Evolutionary conservation across 306 rosid species (phyloP).

Genomic region (Lagenaria siceraria): DNA sequence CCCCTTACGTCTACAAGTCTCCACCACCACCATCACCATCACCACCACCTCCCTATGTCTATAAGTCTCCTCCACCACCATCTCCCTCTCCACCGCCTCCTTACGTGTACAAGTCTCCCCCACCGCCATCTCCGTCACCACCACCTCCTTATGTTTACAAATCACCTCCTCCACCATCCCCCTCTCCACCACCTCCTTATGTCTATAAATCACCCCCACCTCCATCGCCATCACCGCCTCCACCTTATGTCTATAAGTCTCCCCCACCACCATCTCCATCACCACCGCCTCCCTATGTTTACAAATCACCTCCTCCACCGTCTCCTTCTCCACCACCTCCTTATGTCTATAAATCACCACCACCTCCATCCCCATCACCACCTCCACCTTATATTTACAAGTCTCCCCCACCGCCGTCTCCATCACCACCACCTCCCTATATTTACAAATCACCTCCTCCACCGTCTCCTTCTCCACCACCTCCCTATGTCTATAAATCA

Average conservation of each 20-base stretch:
- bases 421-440: neutral
- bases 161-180: constrained; percentile 4
- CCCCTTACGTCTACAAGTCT: neutral
- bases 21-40: neutral
- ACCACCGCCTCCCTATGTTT: neutral
- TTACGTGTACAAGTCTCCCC: neutral
- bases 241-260: constrained; percentile 5
- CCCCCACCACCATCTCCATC: neutral
- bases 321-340: neutral
- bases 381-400: neutral
- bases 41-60: neutral
- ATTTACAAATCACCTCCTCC: neutral
- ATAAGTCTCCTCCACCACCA: neutral
- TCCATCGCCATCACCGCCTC: neutral
- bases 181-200: neutral
- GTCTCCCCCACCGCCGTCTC: neutral
- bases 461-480: neutral
- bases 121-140: constrained; percentile 5
- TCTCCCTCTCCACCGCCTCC: constrained; percentile 10
- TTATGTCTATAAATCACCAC: neutral
- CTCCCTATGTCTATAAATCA: constrained; percentile 7
- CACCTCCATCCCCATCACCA: neutral
- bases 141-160: neutral
- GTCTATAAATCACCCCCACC: neutral
- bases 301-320: neutral